phyloP scores from a whole-genome alignment of 2,329 filamentous ascomycete species.

The Aspergillus tanneri region DNA sequence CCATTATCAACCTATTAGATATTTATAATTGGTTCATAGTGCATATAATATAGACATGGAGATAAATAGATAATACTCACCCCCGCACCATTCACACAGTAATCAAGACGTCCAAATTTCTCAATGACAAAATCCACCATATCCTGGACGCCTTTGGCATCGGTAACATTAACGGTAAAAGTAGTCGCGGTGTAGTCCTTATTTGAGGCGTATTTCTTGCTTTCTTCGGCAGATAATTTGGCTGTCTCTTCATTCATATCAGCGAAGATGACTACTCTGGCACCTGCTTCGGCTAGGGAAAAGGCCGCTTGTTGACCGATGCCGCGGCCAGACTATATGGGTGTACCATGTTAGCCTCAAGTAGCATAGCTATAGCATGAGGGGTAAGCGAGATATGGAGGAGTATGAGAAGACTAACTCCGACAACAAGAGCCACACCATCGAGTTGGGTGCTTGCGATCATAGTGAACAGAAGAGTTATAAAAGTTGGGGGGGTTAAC shows the following conservation, averaged over 20 bases:
- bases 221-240: constrained; percentile 1
- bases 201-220: constrained; percentile 7
- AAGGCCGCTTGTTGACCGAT: constrained; percentile 8
- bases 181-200: not conserved
- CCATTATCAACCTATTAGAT: not conserved
- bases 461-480: too few relatives aligned
- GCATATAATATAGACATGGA: not conserved
- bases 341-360: not conserved
- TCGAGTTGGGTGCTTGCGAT: too few relatives aligned
- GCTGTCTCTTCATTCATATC: constrained; percentile 8
- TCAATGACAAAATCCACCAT: constrained; percentile 6
- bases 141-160: not conserved
- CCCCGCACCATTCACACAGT: constrained; percentile 6
- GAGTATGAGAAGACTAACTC: too few relatives aligned
- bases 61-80: not conserved
- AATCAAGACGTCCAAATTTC: constrained; percentile 3
- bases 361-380: too few relatives aligned
- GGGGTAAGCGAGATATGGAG: too few relatives aligned
- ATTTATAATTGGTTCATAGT: not conserved
- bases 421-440: too few relatives aligned
- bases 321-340: constrained; percentile 1
- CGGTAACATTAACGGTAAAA: constrained; percentile 7
- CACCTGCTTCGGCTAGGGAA: constrained; percentile 5
- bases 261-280: constrained; percentile 3
- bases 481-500: too few relatives aligned